Conservation (phyloP, 352 stramenopile genomes). For the Pythium folliculosum region DNA sequence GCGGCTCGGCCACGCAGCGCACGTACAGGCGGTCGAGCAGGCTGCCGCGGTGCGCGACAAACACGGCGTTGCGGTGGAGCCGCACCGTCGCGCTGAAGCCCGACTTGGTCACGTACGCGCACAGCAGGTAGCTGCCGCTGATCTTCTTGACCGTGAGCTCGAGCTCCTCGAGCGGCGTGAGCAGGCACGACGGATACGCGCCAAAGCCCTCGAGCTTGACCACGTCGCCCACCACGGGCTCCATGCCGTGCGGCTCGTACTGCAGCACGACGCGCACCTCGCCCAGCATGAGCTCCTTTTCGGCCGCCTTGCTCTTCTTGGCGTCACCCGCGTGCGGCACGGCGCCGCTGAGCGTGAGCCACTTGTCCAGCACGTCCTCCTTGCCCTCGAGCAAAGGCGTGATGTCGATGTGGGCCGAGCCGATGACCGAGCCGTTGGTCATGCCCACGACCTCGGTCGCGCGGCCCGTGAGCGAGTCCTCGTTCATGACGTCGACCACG, state of each 20-base stretch:
- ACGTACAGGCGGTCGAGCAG: conserved; percentile 73
- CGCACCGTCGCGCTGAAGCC: conserved; percentile 63
- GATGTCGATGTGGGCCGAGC: conserved; percentile 66
- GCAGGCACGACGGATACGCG: conserved; percentile 63
- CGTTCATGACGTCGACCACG: conserved; percentile 81
- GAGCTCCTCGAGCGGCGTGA: conserved; percentile 64
- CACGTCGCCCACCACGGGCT: conserved; percentile 67
- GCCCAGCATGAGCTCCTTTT: conserved; percentile 58
- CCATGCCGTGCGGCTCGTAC: conserved; percentile 80
- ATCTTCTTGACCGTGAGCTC: conserved; percentile 83
- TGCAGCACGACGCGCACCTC: conserved; percentile 78
- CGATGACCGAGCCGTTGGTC: conserved; percentile 73
- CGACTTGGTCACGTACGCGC: conserved; percentile 64
- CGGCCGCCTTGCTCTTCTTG: conserved; percentile 35
- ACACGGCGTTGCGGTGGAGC: conserved; percentile 79
- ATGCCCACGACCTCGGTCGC: conserved; percentile 81
- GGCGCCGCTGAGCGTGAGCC: conserved; percentile 66
- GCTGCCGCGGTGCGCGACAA: conserved; percentile 72
- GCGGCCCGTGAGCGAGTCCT: conserved; percentile 75
- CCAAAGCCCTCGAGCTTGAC: conserved; percentile 82
- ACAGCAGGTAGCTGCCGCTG: conserved; percentile 78
- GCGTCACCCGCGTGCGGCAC: conserved; percentile 25
- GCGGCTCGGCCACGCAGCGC: conserved; percentile 59
- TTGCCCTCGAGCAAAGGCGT: conserved; percentile 73
- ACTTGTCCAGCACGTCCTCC: conserved; percentile 79